These are phyloP conservation scores for Cadophora sp. DNA, from an alignment of 2,329 filamentous ascomycete species.

Conservation along the genomic window DNA sequence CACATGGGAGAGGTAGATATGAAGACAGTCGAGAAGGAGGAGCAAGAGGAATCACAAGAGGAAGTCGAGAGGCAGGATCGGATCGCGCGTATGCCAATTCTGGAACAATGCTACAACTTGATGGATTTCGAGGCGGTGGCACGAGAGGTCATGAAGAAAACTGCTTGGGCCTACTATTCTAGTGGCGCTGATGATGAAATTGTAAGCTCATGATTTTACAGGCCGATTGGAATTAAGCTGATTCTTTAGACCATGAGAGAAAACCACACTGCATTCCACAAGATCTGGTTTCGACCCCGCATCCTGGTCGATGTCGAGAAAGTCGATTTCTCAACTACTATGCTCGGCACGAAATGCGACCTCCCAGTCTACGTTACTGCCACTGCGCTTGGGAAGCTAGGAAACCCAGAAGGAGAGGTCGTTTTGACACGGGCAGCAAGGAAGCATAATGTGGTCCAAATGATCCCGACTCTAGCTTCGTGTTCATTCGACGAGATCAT, in stretches of 20 bases:
- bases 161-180: slow-evolving; percentile 97
- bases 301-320: slow-evolving; percentile 89
- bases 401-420: slow-evolving; percentile 92
- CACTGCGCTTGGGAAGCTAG: slow-evolving; percentile 93
- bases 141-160: slow-evolving; percentile 90
- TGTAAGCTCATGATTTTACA: slow-evolving; percentile 54
- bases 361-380: slow-evolving; percentile 97
- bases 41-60: slow-evolving; percentile 71
- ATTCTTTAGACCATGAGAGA: slow-evolving; percentile 80
- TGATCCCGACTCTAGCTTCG: slow-evolving; percentile 97
- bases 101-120: slow-evolving; percentile 91
- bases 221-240: slow-evolving; percentile 26
- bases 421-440: slow-evolving; percentile 83
- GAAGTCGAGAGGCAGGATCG: slow-evolving; percentile 79
- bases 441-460: slow-evolving; percentile 92
- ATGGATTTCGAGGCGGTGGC: slow-evolving; percentile 97
- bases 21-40: slow-evolving; percentile 73
- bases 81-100: slow-evolving; percentile 74
- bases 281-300: slow-evolving; percentile 94
- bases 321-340: slow-evolving; percentile 86
- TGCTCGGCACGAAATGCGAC: slow-evolving; percentile 85
- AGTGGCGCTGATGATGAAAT: slow-evolving; percentile 91
- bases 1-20: slow-evolving; percentile 92
- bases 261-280: slow-evolving; percentile 95
- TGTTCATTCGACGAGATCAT: slow-evolving; percentile 98